Evolutionary conservation across 106 monocot genomes (phyloP).

Genomic region (Chionographis japonica): DNA sequence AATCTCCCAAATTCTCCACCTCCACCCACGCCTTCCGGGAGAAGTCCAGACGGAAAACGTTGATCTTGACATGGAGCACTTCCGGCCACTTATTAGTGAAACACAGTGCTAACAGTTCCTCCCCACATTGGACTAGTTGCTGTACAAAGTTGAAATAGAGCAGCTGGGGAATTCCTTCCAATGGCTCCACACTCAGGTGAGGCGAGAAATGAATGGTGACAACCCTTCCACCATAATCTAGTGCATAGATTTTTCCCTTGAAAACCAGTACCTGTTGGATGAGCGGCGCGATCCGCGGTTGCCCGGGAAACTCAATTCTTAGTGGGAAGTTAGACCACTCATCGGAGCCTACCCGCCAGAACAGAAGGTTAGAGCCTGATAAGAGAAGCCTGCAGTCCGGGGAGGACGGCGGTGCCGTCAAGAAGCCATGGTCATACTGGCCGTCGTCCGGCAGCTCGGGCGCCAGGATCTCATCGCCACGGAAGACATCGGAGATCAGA

Average conservation of each 20-base stretch:
- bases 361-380: conserved; percentile 4
- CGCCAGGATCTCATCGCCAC: no score
- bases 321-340: neutral
- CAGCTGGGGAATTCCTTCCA: no score
- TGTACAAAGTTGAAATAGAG: no score
- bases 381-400: conserved; percentile 7
- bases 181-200: no score
- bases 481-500: no score
- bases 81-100: conserved; percentile 5
- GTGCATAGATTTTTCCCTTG: neutral
- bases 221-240: no score
- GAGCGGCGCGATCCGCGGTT: neutral
- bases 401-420: conserved; percentile 15
- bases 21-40: conserved; percentile 14
- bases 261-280: neutral
- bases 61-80: conserved; percentile 3
- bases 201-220: no score
- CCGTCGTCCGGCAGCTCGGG: no score
- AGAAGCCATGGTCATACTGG: neutral
- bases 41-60: conserved; percentile 18
- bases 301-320: no score
- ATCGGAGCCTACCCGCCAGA: neutral
- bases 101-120: neutral
- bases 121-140: neutral
- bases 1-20: conserved; percentile 16